A percentile compares a stretch with the other conserved stretches of the same genome.
These are phyloP conservation scores for Quercus suber DNA, from an alignment of 306 rosid species.

Conservation along the genomic window DNA sequence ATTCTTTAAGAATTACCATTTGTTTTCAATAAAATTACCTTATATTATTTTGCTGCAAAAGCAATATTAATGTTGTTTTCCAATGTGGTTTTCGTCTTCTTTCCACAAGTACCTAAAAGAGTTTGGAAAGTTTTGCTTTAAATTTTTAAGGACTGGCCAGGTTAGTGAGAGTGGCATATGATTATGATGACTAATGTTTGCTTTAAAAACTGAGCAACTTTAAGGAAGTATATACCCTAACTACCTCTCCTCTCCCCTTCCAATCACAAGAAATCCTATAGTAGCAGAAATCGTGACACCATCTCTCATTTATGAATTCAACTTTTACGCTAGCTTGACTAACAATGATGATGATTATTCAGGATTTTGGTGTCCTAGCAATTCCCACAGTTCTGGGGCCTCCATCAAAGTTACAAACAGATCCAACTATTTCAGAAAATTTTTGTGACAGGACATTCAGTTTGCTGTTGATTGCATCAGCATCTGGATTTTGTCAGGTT, in stretches of 20 bases:
- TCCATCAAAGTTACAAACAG: slow-evolving; percentile 68
- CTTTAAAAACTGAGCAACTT: background rate
- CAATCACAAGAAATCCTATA: background rate
- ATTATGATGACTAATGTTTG: background rate
- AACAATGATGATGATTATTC: slow-evolving; percentile 16
- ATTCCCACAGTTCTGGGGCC: slow-evolving; percentile 85
- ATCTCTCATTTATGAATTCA: background rate
- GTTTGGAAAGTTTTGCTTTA: background rate
- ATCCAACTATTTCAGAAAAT: slow-evolving; percentile 38
- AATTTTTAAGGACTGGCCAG: background rate
- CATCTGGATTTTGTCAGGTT: slow-evolving; percentile 95
- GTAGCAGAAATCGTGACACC: background rate
- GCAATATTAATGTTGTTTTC: background rate
- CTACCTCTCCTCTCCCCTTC: background rate
- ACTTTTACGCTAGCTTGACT: background rate
- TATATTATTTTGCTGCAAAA: background rate
- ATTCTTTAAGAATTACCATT: too few species aligned
- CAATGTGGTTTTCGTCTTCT: background rate
- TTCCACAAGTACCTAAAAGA: background rate
- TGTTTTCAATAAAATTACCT: background rate
- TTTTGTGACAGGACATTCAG: slow-evolving; percentile 70
- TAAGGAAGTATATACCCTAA: background rate
- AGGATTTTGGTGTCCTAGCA: slow-evolving; percentile 79
- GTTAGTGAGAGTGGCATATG: background rate
- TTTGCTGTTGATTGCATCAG: slow-evolving; percentile 78